These are phyloP conservation scores for Tolypocladium ovalisporum DNA, from an alignment of 2,329 filamentous ascomycete genomes.

Conservation along the genomic window DNA sequence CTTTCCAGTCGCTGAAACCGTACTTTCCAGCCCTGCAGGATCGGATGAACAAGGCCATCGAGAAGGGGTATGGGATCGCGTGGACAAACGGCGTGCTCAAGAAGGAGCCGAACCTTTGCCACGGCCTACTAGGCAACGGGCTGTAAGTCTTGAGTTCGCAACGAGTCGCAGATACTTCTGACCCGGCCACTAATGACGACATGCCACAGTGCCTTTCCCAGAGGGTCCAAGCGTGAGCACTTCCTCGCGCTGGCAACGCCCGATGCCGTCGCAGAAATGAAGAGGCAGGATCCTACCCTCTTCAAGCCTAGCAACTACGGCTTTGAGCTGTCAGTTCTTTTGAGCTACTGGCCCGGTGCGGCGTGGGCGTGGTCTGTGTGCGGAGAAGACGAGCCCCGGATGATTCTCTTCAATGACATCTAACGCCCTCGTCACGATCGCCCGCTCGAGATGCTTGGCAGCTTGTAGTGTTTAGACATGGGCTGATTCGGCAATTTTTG, in stretches of 20 bases:
- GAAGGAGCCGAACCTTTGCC: slow-evolving; percentile 55
- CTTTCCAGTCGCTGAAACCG: slow-evolving; percentile 42
- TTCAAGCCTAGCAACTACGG: slow-evolving; percentile 28
- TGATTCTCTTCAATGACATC: slow-evolving; percentile 26
- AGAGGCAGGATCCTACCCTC: slow-evolving; percentile 16
- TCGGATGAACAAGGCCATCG: slow-evolving; percentile 41
- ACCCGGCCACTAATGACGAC: slow-evolving; percentile 8
- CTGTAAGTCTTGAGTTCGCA: slow-evolving; percentile 31
- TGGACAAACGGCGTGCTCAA: slow-evolving; percentile 48
- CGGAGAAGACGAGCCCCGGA: slow-evolving; percentile 18
- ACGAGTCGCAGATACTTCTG: not conserved
- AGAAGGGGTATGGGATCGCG: slow-evolving; percentile 38
- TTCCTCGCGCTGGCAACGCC: slow-evolving; percentile 47
- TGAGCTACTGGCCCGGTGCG: slow-evolving; percentile 24
- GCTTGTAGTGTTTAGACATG: not conserved
- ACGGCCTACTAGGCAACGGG: slow-evolving; percentile 55
- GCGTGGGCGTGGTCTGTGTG: slow-evolving; percentile 26
- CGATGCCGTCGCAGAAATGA: slow-evolving; percentile 38
- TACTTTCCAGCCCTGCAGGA: slow-evolving; percentile 43
- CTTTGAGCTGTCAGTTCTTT: slow-evolving; percentile 17
- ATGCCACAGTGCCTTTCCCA: slow-evolving; percentile 17
- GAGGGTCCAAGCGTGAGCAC: slow-evolving; percentile 31
- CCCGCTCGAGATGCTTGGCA: not conserved
- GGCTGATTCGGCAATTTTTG: not conserved
- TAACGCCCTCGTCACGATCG: slow-evolving; percentile 4